Evolutionary conservation across 306 rosid species (phyloP), one percentile per base, ranked within the genome.

Genomic region (Boehmeria nivea): DNA sequence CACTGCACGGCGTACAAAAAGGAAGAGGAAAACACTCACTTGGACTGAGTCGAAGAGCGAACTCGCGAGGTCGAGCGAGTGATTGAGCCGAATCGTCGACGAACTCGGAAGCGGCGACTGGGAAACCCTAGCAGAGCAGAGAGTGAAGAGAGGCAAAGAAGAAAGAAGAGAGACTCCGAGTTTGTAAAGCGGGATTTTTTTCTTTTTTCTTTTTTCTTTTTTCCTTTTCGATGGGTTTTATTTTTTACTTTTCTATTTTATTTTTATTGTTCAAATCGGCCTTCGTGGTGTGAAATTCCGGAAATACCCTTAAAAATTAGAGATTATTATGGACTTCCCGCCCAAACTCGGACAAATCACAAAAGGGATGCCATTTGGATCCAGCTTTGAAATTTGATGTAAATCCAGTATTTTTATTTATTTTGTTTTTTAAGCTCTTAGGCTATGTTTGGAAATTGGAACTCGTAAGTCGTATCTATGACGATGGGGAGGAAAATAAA

Each of bases 91-190:
- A 64, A 16, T 49, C 50, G 40, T 23, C 20, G 12, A 57, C 38
- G 58, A 74, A n/a, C 12, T 47, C 0, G 25, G 51, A 25, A 39
- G 57, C 43, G 71, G 86, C 51, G 51, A 45, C 24, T 14, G 83
- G 84, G 84, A 86, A 85, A 85, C 94, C 94, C 94, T 85, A 85
- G 88, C 75, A 81, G 88, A 31, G 0, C n/a, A 76, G 93, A 27
- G 39, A n/a, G 22, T 50, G 78, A 50, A 72, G 68, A 74, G 63
- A 21, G 14, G 15, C 76, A 73, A 68, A n/a, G n/a, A n/a, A n/a
- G n/a, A n/a, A n/a, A n/a, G n/a, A n/a, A 86, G 67, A 66, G 75
- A 75, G 77, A 83, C 59, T 81, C 77, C 79, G 43, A 61, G 37
- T 34, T 51, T 68, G 66, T 52, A 23, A 60, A 56, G 68, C 50